phyloP scores from a whole-genome alignment of 495 filamentous ascomycete genomes.

The Trichoderma reesei region DNA sequence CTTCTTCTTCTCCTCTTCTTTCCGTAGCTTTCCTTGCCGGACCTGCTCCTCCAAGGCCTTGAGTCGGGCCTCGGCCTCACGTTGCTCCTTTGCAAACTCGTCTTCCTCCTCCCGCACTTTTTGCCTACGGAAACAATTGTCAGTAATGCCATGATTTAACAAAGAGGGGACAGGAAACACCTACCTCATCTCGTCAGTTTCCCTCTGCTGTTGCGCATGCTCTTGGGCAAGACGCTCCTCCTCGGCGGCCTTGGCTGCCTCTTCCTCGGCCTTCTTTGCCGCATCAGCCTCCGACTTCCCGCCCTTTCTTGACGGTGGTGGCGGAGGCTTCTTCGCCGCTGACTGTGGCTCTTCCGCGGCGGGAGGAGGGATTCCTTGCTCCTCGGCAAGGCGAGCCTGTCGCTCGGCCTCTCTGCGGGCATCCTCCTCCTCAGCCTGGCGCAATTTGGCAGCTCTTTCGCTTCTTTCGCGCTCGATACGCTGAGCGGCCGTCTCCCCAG shows the following conservation, averaged over 20 bases:
- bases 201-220: constrained; percentile 67
- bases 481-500: constrained; percentile 70
- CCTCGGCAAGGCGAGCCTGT: constrained; percentile 75
- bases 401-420: constrained; percentile 79
- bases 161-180: constrained; percentile 28
- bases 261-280: constrained; percentile 35
- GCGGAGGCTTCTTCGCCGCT: constrained; percentile 69
- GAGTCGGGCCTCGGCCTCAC: constrained; percentile 72
- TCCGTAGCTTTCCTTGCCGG: constrained; percentile 89
- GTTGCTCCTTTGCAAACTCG: constrained; percentile 67
- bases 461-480: constrained; percentile 79
- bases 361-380: constrained; percentile 56
- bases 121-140: constrained; percentile 45
- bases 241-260: constrained; percentile 39
- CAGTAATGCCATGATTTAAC: constrained; percentile 12
- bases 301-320: constrained; percentile 71
- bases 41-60: constrained; percentile 90
- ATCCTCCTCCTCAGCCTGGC: constrained; percentile 91
- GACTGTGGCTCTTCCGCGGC: constrained; percentile 38
- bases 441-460: constrained; percentile 76
- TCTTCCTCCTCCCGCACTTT: constrained; percentile 68
- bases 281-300: constrained; percentile 46
- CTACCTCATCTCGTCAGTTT: constrained; percentile 75
- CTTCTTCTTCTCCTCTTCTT: constrained; percentile 84
- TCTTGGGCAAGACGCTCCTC: constrained; percentile 52